phyloP scores from a whole-genome alignment of 768 basidiomycete genomes.

The Hortiboletus campestris region DNA sequence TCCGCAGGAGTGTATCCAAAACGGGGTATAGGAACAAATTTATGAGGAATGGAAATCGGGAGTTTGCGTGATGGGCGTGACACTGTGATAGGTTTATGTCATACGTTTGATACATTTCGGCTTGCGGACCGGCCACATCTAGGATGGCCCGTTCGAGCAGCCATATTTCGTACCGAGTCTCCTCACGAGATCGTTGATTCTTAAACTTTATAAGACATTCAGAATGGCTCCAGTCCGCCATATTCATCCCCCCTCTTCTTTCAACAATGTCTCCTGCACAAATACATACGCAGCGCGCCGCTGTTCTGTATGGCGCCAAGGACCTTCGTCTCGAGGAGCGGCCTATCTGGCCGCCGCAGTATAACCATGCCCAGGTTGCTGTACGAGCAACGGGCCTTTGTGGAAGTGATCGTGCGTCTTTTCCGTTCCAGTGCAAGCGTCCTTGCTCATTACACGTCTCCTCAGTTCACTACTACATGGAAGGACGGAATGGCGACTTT shows the following conservation, averaged over 20 bases:
- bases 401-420: slow-evolving; percentile 70
- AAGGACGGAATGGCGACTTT: slow-evolving; percentile 92
- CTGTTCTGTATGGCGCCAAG: slow-evolving; percentile 78
- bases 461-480: slow-evolving; percentile 85
- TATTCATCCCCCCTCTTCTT: slow-evolving; percentile 19
- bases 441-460: slow-evolving; percentile 1
- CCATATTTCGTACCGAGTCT: slow-evolving; percentile 26
- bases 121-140: slow-evolving; percentile 32
- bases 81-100: slow-evolving; percentile 29
- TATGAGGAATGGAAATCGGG: slow-evolving; percentile 23
- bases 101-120: slow-evolving; percentile 24
- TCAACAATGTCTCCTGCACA: slow-evolving; percentile 46
- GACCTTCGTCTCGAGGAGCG: slow-evolving; percentile 82
- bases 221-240: slow-evolving; percentile 24
- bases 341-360: slow-evolving; percentile 65
- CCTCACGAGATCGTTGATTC: slow-evolving; percentile 36
- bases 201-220: slow-evolving; percentile 35
- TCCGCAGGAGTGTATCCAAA: slow-evolving; percentile 18
- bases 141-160: slow-evolving; percentile 21
- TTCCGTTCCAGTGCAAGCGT: not conserved
- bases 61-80: slow-evolving; percentile 23
- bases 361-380: slow-evolving; percentile 76
- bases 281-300: slow-evolving; percentile 60
- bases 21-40: slow-evolving; percentile 21
- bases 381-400: slow-evolving; percentile 87